Evolutionary conservation across 169 alveolate genomes (phyloP).

Genomic region (Eimeria praecox): DNA sequence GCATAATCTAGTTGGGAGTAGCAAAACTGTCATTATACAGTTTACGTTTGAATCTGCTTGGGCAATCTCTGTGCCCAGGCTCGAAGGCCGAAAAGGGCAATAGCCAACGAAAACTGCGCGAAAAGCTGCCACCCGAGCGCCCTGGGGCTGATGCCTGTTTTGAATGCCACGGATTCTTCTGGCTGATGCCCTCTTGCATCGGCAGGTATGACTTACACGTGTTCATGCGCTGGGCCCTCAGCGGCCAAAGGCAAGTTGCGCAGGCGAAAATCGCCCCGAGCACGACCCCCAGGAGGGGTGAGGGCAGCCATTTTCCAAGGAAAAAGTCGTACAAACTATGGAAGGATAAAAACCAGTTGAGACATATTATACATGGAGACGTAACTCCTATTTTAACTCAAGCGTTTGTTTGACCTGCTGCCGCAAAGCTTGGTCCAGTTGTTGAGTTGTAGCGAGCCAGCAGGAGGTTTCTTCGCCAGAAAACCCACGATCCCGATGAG

Average conservation of each 20-base stretch:
- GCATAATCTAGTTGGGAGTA: neutral
- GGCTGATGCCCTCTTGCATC: neutral
- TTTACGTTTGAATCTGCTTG: neutral
- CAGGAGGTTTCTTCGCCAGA: too few relatives aligned
- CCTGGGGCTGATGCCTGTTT: neutral
- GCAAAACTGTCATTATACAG: neutral
- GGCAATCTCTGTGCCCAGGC: neutral
- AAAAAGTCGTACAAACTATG: too few relatives aligned
- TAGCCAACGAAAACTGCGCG: neutral
- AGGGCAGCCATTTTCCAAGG: neutral
- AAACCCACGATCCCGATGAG: too few relatives aligned
- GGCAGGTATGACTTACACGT: neutral
- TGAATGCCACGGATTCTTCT: neutral
- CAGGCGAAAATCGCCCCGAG: constrained; percentile 12
- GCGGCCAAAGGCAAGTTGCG: constrained; percentile 22
- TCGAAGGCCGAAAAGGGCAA: neutral
- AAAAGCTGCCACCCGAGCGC: neutral
- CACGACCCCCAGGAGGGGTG: constrained; percentile 9
- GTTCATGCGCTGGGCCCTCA: neutral
- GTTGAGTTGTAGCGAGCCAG: too few relatives aligned
- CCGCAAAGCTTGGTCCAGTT: too few relatives aligned
- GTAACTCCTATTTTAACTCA: too few relatives aligned
- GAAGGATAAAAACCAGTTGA: too few relatives aligned
- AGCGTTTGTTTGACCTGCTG: too few relatives aligned
- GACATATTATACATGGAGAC: too few relatives aligned